Evolutionary conservation across 2,329 filamentous ascomycete genomes (phyloP), one percentile per base, ranked within the genome.

Genomic region (Harringtonia lauricola): DNA sequence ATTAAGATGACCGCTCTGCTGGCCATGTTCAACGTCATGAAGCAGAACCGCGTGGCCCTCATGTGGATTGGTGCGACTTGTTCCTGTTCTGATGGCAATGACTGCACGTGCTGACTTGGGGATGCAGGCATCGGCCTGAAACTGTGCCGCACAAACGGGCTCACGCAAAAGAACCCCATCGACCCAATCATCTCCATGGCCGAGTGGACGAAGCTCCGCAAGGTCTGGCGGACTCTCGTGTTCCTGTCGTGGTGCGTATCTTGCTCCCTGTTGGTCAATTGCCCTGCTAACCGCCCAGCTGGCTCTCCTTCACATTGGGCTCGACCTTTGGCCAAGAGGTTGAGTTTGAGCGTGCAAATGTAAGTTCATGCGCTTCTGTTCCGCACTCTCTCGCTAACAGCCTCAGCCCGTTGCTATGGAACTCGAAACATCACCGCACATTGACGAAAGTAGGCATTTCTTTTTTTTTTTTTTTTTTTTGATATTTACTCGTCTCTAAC

Each of bases 21-120:
- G 21, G 53, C 57, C 26, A 47, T 60, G 51, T 58, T 54, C 47
- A 60, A 60, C 41, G 45, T 60, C 7, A 48, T 60, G 50, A 49
- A 48, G 41, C 57, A 57, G 26, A 50, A 55, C 4, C 56, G 52
- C 0, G 51, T 55, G 14, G 54, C 57, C 2, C 46, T 58, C n/a
- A 57, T 47, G 47, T 60, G 45, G 43, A 54, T 58, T 29, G 38
- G 53, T 46, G 28, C 8, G 37, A n/a, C n/a, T 36, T 26, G 13
- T 26, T 38, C 14, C 5, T 39, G 17, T 14, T 31, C 7, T 17
- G n/a, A n/a, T n/a, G n/a, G n/a, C n/a, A n/a, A n/a, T n/a, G n/a
- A n/a, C n/a, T n/a, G n/a, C n/a, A n/a, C n/a, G n/a, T n/a, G n/a
- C n/a, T n/a, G n/a, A n/a, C n/a, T n/a, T n/a, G n/a, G n/a, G n/a